Evolutionary conservation across 2,329 filamentous ascomycete genomes (phyloP), one percentile per base, ranked within the genome.

Genomic region (Colletotrichum lentis): DNA sequence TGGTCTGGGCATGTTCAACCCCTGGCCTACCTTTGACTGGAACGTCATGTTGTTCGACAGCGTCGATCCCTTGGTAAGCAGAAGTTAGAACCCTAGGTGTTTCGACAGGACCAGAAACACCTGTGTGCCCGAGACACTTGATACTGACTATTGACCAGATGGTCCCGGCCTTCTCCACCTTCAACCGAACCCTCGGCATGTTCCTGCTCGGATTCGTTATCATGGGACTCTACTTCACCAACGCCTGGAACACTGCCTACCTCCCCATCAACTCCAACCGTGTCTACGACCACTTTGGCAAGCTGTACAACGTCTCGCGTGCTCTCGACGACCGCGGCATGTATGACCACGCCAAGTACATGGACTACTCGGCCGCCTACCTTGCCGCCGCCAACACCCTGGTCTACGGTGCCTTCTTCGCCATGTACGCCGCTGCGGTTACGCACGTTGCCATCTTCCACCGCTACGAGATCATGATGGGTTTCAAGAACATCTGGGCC

Each of bases 1-100:
- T 16, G 81, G 81, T 1, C 71, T 83, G 1, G 80, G 82, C 27
- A 71, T 83, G 22, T 84, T 83, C 74, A 82, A 82, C 67, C 79
- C 78, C 1, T 66, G 78, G 3, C 77, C 80, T 0, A 82, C 80
- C 1, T 77, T 81, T 43, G 81, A 83, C 71, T 83, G 81, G 81
- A 82, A 81, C 60, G 66, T 80, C n/a, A 55, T 77, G 52, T 27
- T 52, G 72, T 76, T 72, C 3, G 70, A 72, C 31, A 66, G 59
- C 12, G 71, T 76, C 1, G 67, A 69, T 35, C 67, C 67, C 3
- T 37, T 69, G 22, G 59, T 62, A 62, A 62, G 50, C 22, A 20
- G n/a, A 54, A 35, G 16, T 4, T 5, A n/a, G 7, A 4, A 6
- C 5, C 2, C 20, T 44, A 3, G n/a, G 3, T 22, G 12, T 4